Conservation (phyloP, 108 stramenopile genomes). For the Skeletonema costatum region DNA sequence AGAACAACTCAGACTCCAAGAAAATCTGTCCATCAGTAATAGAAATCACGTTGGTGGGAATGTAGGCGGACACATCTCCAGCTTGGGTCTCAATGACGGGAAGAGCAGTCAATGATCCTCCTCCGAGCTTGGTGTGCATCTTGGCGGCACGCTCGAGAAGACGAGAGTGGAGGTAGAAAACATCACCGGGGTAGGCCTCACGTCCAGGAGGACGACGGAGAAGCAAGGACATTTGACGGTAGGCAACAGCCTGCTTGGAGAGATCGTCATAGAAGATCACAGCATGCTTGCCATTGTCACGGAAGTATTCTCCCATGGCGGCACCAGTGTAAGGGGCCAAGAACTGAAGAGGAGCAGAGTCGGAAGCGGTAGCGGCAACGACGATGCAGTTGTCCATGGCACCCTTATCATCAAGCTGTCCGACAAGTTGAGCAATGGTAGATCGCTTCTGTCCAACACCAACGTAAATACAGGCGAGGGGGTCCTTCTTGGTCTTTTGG, state of each 20-base stretch:
- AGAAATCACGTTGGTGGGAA: slow-evolving; percentile 99
- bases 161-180: slow-evolving; percentile 99
- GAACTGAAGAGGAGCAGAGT: slow-evolving; percentile 99
- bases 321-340: slow-evolving; percentile 99
- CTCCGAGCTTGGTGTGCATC: slow-evolving; percentile 95
- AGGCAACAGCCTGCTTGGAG: slow-evolving; percentile 99
- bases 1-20: slow-evolving; percentile 99
- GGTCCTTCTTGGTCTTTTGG: slow-evolving; percentile 99
- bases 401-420: slow-evolving; percentile 95
- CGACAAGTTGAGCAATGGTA: slow-evolving; percentile 99
- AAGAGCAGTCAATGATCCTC: slow-evolving; percentile 98
- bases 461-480: slow-evolving; percentile 99
- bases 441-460: slow-evolving; percentile 99
- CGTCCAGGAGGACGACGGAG: slow-evolving; percentile 99
- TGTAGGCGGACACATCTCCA: slow-evolving; percentile 99
- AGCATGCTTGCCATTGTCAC: slow-evolving; percentile 99
- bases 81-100: slow-evolving; percentile 99
- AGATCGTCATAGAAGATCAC: slow-evolving; percentile 99
- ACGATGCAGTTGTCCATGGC: slow-evolving; percentile 99
- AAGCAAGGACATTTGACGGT: slow-evolving; percentile 99
- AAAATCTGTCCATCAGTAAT: slow-evolving; percentile 99
- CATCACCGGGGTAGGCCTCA: slow-evolving; percentile 99
- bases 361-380: slow-evolving; percentile 99
- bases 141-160: slow-evolving; percentile 99
- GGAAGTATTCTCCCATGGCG: slow-evolving; percentile 99